Base-by-base conservation (phyloP, 2,329 filamentous ascomycete species). In the Aschersonia sp. region DNA sequence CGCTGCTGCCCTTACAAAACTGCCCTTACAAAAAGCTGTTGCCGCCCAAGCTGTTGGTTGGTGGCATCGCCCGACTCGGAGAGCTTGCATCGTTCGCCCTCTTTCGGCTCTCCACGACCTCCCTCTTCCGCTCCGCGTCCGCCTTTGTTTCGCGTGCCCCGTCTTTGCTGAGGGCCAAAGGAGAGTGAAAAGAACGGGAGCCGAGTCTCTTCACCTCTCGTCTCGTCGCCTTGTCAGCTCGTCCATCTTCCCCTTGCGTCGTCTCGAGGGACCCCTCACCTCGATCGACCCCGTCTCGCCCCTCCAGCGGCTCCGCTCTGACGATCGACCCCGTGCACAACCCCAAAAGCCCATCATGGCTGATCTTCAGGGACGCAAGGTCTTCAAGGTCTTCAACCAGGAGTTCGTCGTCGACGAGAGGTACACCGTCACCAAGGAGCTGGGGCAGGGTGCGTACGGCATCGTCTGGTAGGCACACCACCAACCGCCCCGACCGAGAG, bases 311-410 rank as follows among this genome's bases (percentile, higher is more conserved):
- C 32, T 38, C 45, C 46, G 46, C 47, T 35, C 42, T 45, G 47
- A 51, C 5, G 9, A 32, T 28, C 10, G 41, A 30, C 41, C 7
- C 32, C 12, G 32, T 9, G 32, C 32, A 38, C 7, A 38, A 38
- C 20, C 12, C 32, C 29, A 31, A 41, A 42, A 42, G 46, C 44
- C 47, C 56, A 58, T 50, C 57, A 68, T 69, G 67, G 56, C 61
- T 50, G 66, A 69, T 50, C 62, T 69, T 43, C 61, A 69, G 55
- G 65, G 67, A 62, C 84, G 89, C 69, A 96, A 95, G 77, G 80
- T 91, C 68, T 96, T 95, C 78, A 95, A 94, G 82, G 89, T 98
- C 66, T 98, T 98, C 73, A 96, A 96, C 75, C 92, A 98, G 65
- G 92, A 98, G 73, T 98, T 98, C 65, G 82, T 96, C 58, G 92